A percentile compares a stretch with the other conserved stretches of the same genome.
These are phyloP conservation scores for Nicotiana paniculata DNA, from an alignment of 257 asterid species.

Conservation along the genomic window DNA sequence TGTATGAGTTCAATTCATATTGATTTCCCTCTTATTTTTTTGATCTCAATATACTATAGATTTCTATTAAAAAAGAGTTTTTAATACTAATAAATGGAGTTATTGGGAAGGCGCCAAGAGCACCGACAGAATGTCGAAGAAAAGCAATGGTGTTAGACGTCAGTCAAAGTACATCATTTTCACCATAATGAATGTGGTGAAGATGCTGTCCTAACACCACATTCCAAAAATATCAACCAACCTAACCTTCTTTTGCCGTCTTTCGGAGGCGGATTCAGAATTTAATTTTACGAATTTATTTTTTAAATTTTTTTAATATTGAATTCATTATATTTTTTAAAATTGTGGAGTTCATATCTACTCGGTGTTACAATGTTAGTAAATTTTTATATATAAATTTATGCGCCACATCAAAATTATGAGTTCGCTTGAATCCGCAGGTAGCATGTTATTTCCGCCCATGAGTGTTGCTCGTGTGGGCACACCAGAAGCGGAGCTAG, in stretches of 20 bases:
- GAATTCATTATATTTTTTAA: no score
- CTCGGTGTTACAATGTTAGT: no score
- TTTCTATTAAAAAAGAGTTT: background rate
- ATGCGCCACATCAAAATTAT: no score
- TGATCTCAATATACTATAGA: no score
- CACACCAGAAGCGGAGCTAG: no score
- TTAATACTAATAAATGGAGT: background rate
- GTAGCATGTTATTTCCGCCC: no score
- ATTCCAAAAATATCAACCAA: constrained; percentile 26
- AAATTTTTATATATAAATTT: no score
- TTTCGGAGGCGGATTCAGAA: background rate
- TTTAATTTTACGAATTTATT: background rate
- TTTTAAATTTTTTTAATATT: background rate
- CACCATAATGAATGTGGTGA: constrained; percentile 17
- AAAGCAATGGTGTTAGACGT: background rate
- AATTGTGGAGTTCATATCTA: no score
- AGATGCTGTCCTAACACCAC: constrained; percentile 21
- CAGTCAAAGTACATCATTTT: constrained; percentile 15
- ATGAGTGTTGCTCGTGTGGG: no score
- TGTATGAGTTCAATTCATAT: no score
- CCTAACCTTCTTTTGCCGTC: background rate
- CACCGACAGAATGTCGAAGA: background rate
- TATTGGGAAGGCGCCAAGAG: background rate
- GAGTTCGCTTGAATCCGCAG: no score
- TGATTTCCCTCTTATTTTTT: no score